phyloP scores from a whole-genome alignment of 2,329 filamentous ascomycete genomes.

The Botrytis medusae region DNA sequence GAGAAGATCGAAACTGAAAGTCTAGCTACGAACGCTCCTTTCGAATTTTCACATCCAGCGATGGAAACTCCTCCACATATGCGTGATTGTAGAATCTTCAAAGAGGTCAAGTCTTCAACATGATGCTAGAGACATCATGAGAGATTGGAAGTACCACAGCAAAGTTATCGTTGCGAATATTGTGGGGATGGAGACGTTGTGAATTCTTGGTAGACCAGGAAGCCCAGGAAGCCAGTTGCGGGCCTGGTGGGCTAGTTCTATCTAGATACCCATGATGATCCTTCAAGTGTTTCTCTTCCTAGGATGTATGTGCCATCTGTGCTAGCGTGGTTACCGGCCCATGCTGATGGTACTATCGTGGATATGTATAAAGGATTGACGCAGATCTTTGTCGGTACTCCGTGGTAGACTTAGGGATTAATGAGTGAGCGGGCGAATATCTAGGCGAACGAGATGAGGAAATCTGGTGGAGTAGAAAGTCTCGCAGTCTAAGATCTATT shows the following conservation, averaged over 20 bases:
- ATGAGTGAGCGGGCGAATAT: neutral
- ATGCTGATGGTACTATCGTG: neutral
- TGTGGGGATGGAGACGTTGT: neutral
- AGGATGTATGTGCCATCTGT: neutral
- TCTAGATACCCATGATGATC: neutral
- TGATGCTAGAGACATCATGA: too few relatives aligned
- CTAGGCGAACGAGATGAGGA: neutral
- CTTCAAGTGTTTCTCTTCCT: neutral
- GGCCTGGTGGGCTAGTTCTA: neutral
- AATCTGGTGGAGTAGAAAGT: neutral
- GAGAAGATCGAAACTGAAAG: accelerated
- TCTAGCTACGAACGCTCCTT: neutral
- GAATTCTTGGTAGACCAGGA: neutral
- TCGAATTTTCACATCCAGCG: neutral
- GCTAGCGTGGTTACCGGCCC: neutral
- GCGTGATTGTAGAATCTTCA: neutral
- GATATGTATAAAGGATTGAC: constrained; percentile 11
- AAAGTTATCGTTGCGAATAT: neutral
- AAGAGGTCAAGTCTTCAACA: neutral
- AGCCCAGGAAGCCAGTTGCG: neutral
- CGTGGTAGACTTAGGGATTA: neutral
- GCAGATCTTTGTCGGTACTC: neutral
- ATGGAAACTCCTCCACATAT: neutral
- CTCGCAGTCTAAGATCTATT: neutral
- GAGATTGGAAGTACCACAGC: neutral